A percentile compares a stretch with the other conserved stretches of the same genome.
Conservation (phyloP, 169 alveolate species). For the Nephromyces sp. region DNA sequence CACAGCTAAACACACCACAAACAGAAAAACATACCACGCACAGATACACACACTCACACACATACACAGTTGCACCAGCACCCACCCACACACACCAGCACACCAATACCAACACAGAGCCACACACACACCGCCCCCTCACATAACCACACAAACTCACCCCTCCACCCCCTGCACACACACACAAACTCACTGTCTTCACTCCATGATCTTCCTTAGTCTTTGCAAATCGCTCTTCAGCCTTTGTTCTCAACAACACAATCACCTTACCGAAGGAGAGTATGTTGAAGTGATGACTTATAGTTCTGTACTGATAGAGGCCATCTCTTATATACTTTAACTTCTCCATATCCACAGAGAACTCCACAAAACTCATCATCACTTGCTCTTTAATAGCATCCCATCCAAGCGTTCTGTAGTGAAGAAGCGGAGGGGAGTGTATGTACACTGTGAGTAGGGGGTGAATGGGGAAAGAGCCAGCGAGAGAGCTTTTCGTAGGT, state of each 20-base stretch:
- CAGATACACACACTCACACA: no score
- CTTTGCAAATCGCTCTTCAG: constrained; percentile 65
- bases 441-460: not conserved
- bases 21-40: no score
- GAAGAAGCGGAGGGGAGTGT: not conserved
- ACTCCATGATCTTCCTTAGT: constrained; percentile 51
- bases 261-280: constrained; percentile 78
- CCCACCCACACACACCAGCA: not conserved
- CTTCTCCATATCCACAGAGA: constrained; percentile 71
- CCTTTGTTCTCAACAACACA: constrained; percentile 71
- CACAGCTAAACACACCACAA: no score
- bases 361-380: constrained; percentile 74
- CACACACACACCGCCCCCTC: constrained; percentile 5
- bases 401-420: constrained; percentile 74
- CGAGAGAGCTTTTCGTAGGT: no score
- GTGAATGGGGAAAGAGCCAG: no score
- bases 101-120: no score
- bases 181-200: not conserved
- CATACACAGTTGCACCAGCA: not conserved
- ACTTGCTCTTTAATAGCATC: constrained; percentile 76
- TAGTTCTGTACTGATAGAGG: constrained; percentile 72
- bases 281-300: constrained; percentile 76
- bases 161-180: not conserved
- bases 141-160: constrained; percentile 27
- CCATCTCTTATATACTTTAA: constrained; percentile 81